Base-by-base conservation (phyloP, 768 basidiomycete species). In the Erythrobasidium yunnanense region DNA sequence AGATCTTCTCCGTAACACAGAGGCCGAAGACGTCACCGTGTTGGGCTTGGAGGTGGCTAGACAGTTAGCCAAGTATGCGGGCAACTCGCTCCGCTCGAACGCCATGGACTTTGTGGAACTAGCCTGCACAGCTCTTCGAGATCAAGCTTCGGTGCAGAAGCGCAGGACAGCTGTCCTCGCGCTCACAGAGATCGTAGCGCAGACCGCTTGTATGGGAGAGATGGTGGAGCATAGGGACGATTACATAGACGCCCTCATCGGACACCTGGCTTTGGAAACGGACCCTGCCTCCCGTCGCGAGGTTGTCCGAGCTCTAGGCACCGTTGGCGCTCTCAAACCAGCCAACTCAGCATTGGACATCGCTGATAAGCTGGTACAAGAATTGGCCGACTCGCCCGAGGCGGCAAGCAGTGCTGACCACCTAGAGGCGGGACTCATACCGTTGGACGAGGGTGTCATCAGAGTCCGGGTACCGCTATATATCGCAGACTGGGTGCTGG, bases 131-230 rank as follows among this genome's bases (percentile, higher is more conserved):
- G 60, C 23, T 17, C 47, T 63, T 23, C 60, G 60, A n/a, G 60
- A 63, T 51, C 60, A 63, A 27, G 49, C 60, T 33, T 51, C 45
- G n/a, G n/a, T 15, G 6, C 30, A 8, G 15, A 63, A 63, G 60
- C 46, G 60, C 6, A 27, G 60, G 20, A 6, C 25, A 8, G 60
- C 60, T 25, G 60, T 63, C 11, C 11, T 49, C 4, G 42, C 60
- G 18, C 20, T 63, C 30, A 63, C 49, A 18, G 60, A 63, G 7
- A 35, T 63, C 15, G 60, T 63, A 8, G 60, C 47, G 4, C n/a
- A 23, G 13, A 63, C 60, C 4, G 60, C 60, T 6, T 63, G 60
- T 49, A 50, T 63, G 45, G 29, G 47, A 5, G 60, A 63, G 46
- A 5, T 63, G 4, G 2, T 38, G 8, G 8, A n/a, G n/a, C 30